Evolutionary conservation across 352 stramenopile species (phyloP).

Genomic region (Hyaloperonospora arabidopsidis): DNA sequence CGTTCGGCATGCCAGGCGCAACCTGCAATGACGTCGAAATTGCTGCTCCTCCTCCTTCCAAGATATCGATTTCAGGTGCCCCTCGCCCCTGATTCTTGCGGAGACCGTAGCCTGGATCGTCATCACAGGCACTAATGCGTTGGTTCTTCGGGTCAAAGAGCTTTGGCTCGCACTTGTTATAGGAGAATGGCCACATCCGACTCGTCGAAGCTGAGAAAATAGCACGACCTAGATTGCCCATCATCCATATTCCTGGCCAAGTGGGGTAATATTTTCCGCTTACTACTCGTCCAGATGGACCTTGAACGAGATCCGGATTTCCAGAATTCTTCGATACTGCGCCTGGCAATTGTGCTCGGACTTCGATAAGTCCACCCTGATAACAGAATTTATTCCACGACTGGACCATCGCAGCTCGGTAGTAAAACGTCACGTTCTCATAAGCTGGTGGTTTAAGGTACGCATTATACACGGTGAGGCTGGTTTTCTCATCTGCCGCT

Average conservation of each 20-base stretch:
- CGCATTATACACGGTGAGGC: slow-evolving; percentile 47
- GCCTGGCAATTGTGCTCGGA: slow-evolving; percentile 85
- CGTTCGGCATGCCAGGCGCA: slow-evolving; percentile 52
- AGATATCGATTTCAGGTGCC: slow-evolving; percentile 91
- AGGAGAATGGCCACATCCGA: slow-evolving; percentile 95
- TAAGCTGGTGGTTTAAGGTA: slow-evolving; percentile 44
- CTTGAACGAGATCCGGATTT: slow-evolving; percentile 37
- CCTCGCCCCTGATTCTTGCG: slow-evolving; percentile 80
- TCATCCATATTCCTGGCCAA: slow-evolving; percentile 95
- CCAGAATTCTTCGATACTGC: slow-evolving; percentile 38
- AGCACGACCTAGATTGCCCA: slow-evolving; percentile 93
- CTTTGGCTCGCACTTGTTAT: slow-evolving; percentile 82
- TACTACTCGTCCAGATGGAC: slow-evolving; percentile 53
- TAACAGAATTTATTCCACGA: slow-evolving; percentile 93
- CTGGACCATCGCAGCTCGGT: slow-evolving; percentile 83
- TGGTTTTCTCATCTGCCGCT: slow-evolving; percentile 23
- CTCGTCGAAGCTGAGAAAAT: slow-evolving; percentile 92
- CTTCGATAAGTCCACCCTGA: slow-evolving; percentile 89
- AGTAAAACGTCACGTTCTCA: slow-evolving; percentile 41
- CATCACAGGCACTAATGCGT: slow-evolving; percentile 86
- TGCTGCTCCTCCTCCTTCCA: slow-evolving; percentile 76
- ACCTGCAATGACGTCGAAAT: slow-evolving; percentile 89
- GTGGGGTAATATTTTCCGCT: slow-evolving; percentile 60
- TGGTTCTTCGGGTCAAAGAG: slow-evolving; percentile 55
- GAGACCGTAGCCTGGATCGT: slow-evolving; percentile 85